phyloP scores from a whole-genome alignment of 2,329 filamentous ascomycete species.

The Aciculosporium take region DNA sequence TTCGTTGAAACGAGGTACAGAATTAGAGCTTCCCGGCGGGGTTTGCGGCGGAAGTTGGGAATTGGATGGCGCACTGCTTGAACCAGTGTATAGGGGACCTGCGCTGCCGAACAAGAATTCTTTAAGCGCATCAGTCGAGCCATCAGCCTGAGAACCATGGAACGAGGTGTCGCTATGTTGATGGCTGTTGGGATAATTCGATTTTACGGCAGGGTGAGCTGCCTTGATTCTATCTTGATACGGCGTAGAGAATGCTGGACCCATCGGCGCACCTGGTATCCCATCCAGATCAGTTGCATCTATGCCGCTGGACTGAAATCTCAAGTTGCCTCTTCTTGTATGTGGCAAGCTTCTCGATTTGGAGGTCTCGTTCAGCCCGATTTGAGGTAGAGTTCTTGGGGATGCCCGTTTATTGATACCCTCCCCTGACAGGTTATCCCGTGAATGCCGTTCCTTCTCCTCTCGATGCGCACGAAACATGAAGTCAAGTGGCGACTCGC shows the following conservation, averaged over 20 bases:
- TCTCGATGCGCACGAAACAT: constrained; percentile 80
- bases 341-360: constrained; percentile 14
- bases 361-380: constrained; percentile 11
- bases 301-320: constrained; percentile 13
- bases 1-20: not conserved
- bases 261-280: constrained; percentile 38
- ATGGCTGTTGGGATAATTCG: not conserved
- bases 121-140: constrained; percentile 38
- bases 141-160: constrained; percentile 10
- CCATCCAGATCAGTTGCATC: constrained; percentile 46
- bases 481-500: constrained; percentile 72
- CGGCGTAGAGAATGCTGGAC: constrained; percentile 54
- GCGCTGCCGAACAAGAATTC: constrained; percentile 37
- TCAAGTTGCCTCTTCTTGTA: constrained; percentile 11
- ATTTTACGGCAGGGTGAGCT: constrained; percentile 24
- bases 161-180: not conserved
- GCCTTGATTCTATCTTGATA: constrained; percentile 48
- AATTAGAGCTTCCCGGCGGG: not conserved
- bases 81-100: constrained; percentile 5
- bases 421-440: constrained; percentile 23
- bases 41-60: not conserved
- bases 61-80: not conserved
- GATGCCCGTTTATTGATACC: constrained; percentile 11
- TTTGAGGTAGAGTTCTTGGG: not conserved
- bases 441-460: constrained; percentile 48